Evolutionary conservation across 106 monocot genomes (phyloP), one percentile per base, ranked within the genome.

Genomic region (Triglochin maritima): DNA sequence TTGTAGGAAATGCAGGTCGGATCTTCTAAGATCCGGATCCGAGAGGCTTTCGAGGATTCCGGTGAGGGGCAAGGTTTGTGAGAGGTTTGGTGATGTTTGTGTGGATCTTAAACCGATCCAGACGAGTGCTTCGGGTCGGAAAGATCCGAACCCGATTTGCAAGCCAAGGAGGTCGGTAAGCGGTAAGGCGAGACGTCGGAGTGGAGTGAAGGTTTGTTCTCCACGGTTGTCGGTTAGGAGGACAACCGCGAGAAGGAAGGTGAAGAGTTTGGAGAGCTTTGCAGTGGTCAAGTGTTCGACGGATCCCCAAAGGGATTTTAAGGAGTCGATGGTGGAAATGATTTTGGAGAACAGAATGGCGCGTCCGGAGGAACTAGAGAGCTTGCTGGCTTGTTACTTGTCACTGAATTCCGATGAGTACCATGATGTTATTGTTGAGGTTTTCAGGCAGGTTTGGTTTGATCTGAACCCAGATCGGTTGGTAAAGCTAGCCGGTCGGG

Each of bases 251-350:
- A 57, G 67, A 47, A 6, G 49, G 66, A 66, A 52, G 66, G 17
- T 6, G 65, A 73, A 45, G 47, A 57, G 56, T 4, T 42, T 71
- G 66, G 87, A 92, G 85, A 79, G 82, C 59, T 83, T 83, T 13
- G 87, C 85, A 0, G 81, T 87, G 70, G 80, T 81, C 61, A 87
- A 87, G 82, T 54, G 71, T 10, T 85, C 92, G 41, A 65, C 67
- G 5, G 85, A 92, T 50, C 87, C 87, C 64, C 74, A 79, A 63
- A 76, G 47, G 69, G 91, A 87, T 58, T 92, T 92, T 59, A 82
- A 77, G 77, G 85, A 92, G 44, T 92, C 92, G 69, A 92, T 92
- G 87, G 79, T 85, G 68, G 87, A 87, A 79, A 92, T 92, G 87
- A 87, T 92, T 13, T 13, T 54, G 72, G 76, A 81, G 82, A 74